Percentiles rank a stretch among this genome's conserved stretches.
Evolutionary conservation across 192 early-diverging fungal genomes (phyloP).

Genomic region (Thamnidium elegans): DNA sequence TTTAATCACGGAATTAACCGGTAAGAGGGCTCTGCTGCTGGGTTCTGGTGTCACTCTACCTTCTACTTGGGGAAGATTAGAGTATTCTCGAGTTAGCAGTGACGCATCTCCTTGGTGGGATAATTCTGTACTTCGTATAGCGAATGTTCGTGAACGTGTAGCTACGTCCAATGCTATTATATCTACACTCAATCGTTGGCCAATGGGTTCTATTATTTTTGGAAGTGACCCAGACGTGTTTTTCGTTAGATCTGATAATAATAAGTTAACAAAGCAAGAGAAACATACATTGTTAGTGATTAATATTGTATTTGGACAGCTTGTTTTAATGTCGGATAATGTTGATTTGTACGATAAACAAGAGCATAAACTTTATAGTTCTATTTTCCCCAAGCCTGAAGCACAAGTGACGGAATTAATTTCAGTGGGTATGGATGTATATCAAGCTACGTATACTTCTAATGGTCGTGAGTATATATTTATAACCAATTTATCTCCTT

Average conservation of each 20-base stretch:
- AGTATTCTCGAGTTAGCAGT: constrained; percentile 49
- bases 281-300: constrained; percentile 25
- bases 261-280: constrained; percentile 30
- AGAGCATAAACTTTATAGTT: constrained; percentile 30
- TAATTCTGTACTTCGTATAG: constrained; percentile 40
- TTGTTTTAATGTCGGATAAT: constrained; percentile 36
- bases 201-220: constrained; percentile 38
- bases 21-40: constrained; percentile 38
- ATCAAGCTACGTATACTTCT: constrained; percentile 17
- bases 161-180: constrained; percentile 44
- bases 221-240: constrained; percentile 53
- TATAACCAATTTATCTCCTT: constrained; percentile 22
- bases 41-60: constrained; percentile 45
- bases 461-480: constrained; percentile 15
- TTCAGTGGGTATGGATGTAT: constrained; percentile 15
- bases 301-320: constrained; percentile 27
- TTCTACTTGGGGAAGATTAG: constrained; percentile 38
- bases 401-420: constrained; percentile 1
- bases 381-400: constrained; percentile 26
- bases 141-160: constrained; percentile 47
- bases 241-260: constrained; percentile 38
- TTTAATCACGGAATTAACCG: constrained; percentile 34
- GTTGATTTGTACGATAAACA: constrained; percentile 21
- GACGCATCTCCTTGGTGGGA: constrained; percentile 51
- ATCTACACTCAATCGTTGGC: constrained; percentile 47